Percentiles rank a stretch among this genome's conserved stretches.
Conservation (phyloP, 2,329 filamentous ascomycete species). For the Talaromyces sp. region DNA sequence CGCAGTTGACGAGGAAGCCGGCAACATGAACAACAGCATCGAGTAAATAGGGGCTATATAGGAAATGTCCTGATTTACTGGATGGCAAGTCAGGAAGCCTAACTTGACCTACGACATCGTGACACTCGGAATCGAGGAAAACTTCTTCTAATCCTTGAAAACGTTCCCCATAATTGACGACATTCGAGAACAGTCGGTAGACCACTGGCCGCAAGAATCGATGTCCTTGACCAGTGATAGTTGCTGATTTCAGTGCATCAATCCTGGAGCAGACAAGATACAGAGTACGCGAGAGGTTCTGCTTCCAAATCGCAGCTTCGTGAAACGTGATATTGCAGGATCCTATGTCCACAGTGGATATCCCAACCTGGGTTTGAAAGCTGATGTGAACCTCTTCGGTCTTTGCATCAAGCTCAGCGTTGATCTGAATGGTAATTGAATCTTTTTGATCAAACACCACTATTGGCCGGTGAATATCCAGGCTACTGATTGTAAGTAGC, state of each 20-base stretch:
- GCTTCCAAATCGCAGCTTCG: constrained; percentile 23
- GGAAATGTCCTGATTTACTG: constrained; percentile 6
- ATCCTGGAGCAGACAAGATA: not conserved
- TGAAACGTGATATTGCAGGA: not conserved
- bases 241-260: not conserved
- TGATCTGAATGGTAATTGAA: not conserved
- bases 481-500: not conserved
- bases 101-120: constrained; percentile 17
- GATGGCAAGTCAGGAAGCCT: constrained; percentile 4
- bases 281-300: constrained; percentile 29
- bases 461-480: not conserved
- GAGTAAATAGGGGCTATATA: constrained; percentile 14
- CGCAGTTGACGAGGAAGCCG: constrained; percentile 20
- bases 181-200: constrained; percentile 21
- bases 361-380: not conserved
- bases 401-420: not conserved
- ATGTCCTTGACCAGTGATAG: not conserved
- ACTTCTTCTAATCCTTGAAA: constrained; percentile 22
- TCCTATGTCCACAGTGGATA: not conserved
- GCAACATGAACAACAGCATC: constrained; percentile 20
- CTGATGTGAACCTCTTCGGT: not conserved
- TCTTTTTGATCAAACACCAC: not conserved
- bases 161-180: constrained; percentile 18
- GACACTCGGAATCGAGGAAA: constrained; percentile 13
- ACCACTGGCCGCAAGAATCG: constrained; percentile 12